phyloP scores from a whole-genome alignment of 2,329 filamentous ascomycete species.

The Ascomycota sp. region DNA sequence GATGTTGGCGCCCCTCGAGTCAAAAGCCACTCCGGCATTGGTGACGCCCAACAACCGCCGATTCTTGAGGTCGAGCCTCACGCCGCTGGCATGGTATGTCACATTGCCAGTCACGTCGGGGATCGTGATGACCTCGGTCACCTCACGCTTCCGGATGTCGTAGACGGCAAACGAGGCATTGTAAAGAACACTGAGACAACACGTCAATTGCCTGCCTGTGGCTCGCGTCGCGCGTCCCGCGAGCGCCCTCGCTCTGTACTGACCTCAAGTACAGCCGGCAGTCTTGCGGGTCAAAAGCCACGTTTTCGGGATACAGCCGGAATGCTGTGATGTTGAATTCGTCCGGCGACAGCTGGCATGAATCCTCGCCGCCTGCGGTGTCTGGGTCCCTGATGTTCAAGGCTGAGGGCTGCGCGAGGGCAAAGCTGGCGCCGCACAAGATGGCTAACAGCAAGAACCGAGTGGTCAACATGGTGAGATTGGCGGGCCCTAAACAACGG shows the following conservation, averaged over 20 bases:
- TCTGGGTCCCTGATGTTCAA: too few species aligned
- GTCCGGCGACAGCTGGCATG: neutral
- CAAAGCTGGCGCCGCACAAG: too few species aligned
- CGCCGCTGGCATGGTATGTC: conserved; percentile 9
- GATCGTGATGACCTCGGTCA: conserved; percentile 8
- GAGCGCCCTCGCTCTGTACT: too few species aligned
- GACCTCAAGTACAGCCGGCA: conserved; percentile 6
- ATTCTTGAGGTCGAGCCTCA: conserved; percentile 12
- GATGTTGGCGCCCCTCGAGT: conserved; percentile 13
- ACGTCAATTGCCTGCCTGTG: too few species aligned
- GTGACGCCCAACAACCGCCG: conserved; percentile 13
- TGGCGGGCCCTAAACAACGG: too few species aligned
- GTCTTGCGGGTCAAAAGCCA: conserved; percentile 4
- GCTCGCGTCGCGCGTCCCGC: too few species aligned
- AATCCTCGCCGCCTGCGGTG: too few species aligned
- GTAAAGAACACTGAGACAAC: conserved; percentile 1
- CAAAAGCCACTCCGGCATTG: conserved; percentile 14
- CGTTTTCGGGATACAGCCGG: conserved; percentile 6
- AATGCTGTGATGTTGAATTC: conserved; percentile 1
- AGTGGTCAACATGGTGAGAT: too few species aligned
- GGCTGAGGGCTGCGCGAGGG: too few species aligned
- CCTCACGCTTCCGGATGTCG: conserved; percentile 3
- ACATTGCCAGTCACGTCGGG: conserved; percentile 9
- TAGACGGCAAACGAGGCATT: conserved; percentile 1
- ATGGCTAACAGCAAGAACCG: too few species aligned